Percentiles rank a stretch among this genome's conserved stretches.
phyloP scores from a whole-genome alignment of 148 eudicot genomes.

The Pharnaceum exiguum region DNA sequence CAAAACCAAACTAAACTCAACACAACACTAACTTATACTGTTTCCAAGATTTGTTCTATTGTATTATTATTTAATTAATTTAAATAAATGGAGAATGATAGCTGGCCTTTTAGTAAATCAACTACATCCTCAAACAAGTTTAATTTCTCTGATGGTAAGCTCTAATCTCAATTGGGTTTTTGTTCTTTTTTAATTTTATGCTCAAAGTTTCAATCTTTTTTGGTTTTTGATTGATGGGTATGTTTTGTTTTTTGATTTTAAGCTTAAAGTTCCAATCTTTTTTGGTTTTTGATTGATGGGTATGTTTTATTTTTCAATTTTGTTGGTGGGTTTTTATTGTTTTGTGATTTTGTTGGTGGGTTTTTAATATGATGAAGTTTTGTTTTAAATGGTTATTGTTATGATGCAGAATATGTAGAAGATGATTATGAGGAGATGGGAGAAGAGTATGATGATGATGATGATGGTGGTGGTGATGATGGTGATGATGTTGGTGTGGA shows the following conservation, averaged over 20 bases:
- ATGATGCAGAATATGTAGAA: constrained; percentile 17
- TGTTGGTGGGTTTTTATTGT: constrained; percentile 1
- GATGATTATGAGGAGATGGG: constrained; percentile 35
- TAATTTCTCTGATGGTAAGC: constrained; percentile 15
- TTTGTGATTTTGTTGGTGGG: not conserved
- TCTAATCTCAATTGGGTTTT: constrained; percentile 11
- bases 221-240: constrained; percentile 9
- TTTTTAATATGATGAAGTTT: not conserved
- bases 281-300: constrained; percentile 7
- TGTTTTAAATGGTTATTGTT: not conserved
- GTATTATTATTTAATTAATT: too few species aligned
- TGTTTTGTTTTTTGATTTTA: not conserved
- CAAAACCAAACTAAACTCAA: too few species aligned
- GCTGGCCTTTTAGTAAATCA: constrained; percentile 21
- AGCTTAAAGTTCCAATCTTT: not conserved
- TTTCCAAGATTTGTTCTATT: too few species aligned
- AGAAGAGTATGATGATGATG: constrained; percentile 36
- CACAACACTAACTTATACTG: too few species aligned
- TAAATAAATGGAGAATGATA: constrained; percentile 40
- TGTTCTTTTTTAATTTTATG: not conserved
- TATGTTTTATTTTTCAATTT: not conserved
- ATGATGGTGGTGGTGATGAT: constrained; percentile 31
- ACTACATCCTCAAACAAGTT: constrained; percentile 25
- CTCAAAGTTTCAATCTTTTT: not conserved
- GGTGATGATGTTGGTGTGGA: constrained; percentile 35